Base-by-base conservation (phyloP, 352 stramenopile species). In the Phytophthora macrochlamydospora region DNA sequence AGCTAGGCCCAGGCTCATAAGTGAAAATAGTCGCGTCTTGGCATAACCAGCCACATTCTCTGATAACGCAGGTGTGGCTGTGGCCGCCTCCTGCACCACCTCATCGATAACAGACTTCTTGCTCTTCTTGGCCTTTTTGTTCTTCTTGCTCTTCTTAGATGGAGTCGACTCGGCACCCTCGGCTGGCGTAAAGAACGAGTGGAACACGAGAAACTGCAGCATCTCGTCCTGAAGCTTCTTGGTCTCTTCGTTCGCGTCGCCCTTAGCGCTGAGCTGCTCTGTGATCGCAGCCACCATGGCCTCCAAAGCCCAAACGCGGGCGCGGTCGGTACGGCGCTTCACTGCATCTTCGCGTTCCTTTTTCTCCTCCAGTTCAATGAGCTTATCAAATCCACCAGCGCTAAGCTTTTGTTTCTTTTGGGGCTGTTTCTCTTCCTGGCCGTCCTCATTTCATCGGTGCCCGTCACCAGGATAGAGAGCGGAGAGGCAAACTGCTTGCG, bases 341-440 rank as follows among this genome's bases (percentile, higher is more conserved):
- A 83, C 31, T 37, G 68, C 53, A 54, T 87, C 81, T 14, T 80
- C 72, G n/a, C 82, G 87, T 58, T 95, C 87, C 44, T 85, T 88
- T 55, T 90, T 83, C 55, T 95, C 87, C 44, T 95, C 87, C 3
- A 93, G 74, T 14, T 82, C 82, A 29, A 95, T 62, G 56, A 95
- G 79, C 24, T 80, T 79, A 59, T 90, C 70, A 49, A 91, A 91
- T 46, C 76, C 82, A 52, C 73, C 83, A 62, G 67, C 69, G 60
- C 76, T 75, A 35, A 61, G 51, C 52, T 81, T 73, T 45, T 67
- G 54, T 49, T 87, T 80, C 35, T 81, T 73, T 58, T 85, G 77
- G 5, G 58, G 48, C 32, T 60, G 53, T 13, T 78, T 66, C 31
- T 83, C 64, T 7, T 89, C 63, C 9, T 74, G 60, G 12, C 78